phyloP scores from a whole-genome alignment of 495 filamentous ascomycete species.

The Extremus antarcticus region DNA sequence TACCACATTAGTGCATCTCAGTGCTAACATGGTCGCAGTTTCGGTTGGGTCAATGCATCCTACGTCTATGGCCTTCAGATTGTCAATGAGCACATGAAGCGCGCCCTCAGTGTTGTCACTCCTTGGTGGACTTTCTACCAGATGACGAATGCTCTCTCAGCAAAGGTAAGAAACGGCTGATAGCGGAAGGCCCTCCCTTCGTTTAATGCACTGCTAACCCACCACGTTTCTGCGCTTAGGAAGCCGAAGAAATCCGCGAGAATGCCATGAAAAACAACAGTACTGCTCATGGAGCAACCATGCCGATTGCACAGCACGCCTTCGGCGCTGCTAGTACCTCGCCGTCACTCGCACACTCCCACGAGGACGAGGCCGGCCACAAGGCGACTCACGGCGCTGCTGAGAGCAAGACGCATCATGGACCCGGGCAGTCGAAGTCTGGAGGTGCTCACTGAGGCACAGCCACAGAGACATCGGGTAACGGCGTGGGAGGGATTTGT shows the following conservation, averaged over 20 bases:
- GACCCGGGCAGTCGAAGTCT: neutral
- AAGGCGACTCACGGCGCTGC: neutral
- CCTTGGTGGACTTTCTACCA: slow-evolving; percentile 64
- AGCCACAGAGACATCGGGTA: too few relatives aligned
- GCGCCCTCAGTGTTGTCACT: slow-evolving; percentile 74
- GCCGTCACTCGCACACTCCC: neutral
- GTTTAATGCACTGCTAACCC: too few relatives aligned
- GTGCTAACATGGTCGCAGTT: slow-evolving; percentile 48
- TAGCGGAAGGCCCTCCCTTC: too few relatives aligned
- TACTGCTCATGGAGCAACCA: neutral
- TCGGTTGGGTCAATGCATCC: slow-evolving; percentile 97
- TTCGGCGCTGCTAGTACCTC: too few relatives aligned
- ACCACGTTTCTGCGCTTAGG: too few relatives aligned
- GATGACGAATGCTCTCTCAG: slow-evolving; percentile 30
- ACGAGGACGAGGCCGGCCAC: neutral
- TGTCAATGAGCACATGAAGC: slow-evolving; percentile 70
- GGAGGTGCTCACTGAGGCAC: neutral
- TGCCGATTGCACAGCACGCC: too few relatives aligned
- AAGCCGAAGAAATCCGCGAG: neutral
- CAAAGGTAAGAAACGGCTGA: too few relatives aligned
- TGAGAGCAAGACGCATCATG: slow-evolving; percentile 1
- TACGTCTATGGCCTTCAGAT: slow-evolving; percentile 83
- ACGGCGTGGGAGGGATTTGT: neutral
- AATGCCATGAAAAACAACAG: neutral
- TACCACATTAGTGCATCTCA: too few relatives aligned